A percentile compares a stretch with the other conserved stretches of the same genome.
Evolutionary conservation across 2,329 filamentous ascomycete genomes (phyloP).

Genomic region (Sclerotinia trifoliorum): DNA sequence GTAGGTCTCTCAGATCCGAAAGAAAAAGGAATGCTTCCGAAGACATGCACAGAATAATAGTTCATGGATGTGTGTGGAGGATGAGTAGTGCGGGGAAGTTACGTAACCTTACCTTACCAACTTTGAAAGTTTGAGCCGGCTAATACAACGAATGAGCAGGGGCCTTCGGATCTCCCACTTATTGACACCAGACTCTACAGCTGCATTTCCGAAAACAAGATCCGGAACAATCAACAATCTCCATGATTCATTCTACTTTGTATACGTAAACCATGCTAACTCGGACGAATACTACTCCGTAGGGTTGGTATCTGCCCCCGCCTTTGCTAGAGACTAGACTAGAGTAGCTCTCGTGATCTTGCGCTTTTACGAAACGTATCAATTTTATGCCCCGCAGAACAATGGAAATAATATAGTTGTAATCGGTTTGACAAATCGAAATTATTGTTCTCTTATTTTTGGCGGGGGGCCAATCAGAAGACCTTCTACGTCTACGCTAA

Average conservation of each 20-base stretch:
- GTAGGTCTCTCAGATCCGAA: neutral
- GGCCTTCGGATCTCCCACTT: neutral
- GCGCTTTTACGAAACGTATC: neutral
- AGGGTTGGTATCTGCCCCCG: too few species aligned
- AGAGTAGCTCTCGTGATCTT: neutral
- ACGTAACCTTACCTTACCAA: neutral
- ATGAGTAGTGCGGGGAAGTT: constrained; percentile 3
- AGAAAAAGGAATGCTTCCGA: constrained; percentile 5
- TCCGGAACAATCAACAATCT: neutral
- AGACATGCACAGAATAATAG: neutral
- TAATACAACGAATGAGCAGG: neutral
- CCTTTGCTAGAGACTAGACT: too few species aligned
- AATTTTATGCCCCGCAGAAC: neutral
- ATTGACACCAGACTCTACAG: neutral
- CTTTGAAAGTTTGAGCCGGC: neutral
- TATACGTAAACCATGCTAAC: neutral
- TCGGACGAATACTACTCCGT: neutral
- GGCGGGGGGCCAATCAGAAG: too few species aligned
- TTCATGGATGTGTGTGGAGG: constrained; percentile 2
- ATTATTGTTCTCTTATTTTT: neutral
- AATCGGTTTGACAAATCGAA: neutral
- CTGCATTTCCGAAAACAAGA: neutral
- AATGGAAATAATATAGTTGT: neutral
- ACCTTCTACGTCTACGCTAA: neutral
- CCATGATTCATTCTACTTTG: neutral